Percentiles rank a stretch among this genome's conserved stretches.
phyloP scores from a whole-genome alignment of 768 basidiomycete species.

The Dictyophora rubrovolvata region DNA sequence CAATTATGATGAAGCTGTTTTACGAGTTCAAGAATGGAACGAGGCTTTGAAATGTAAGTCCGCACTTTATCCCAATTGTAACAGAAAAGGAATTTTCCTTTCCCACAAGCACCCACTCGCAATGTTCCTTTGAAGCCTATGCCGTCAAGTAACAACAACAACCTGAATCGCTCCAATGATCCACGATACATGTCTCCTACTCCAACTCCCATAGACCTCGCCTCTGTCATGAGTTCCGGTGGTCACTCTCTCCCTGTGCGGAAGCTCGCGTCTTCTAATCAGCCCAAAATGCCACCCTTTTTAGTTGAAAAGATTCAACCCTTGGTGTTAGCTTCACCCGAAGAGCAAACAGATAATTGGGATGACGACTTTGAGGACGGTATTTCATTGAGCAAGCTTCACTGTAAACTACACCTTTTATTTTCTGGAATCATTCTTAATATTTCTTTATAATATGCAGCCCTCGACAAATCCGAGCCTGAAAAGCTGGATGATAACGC shows the following conservation, averaged over 20 bases:
- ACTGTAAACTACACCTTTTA: slow-evolving; percentile 30
- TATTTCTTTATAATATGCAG: slow-evolving; percentile 21
- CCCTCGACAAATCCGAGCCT: slow-evolving; percentile 52
- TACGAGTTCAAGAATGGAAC: slow-evolving; percentile 98
- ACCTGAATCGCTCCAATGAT: slow-evolving; percentile 16
- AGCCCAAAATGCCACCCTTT: slow-evolving; percentile 17
- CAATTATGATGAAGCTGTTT: slow-evolving; percentile 88
- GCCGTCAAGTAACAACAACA: neutral
- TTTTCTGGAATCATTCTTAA: neutral
- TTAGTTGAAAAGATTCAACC: slow-evolving; percentile 33
- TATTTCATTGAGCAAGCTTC: slow-evolving; percentile 78
- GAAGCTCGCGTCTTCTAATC: slow-evolving; percentile 14
- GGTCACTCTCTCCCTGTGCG: slow-evolving; percentile 21
- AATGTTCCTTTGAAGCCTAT: slow-evolving; percentile 29
- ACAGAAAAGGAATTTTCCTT: slow-evolving; percentile 9
- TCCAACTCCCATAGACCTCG: slow-evolving; percentile 28
- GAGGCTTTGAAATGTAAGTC: slow-evolving; percentile 82
- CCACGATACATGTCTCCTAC: slow-evolving; percentile 32
- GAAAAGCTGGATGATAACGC: slow-evolving; percentile 58
- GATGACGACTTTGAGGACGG: slow-evolving; percentile 97
- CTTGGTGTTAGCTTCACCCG: slow-evolving; percentile 59
- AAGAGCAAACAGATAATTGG: slow-evolving; percentile 93
- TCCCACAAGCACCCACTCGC: slow-evolving; percentile 51
- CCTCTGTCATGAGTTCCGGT: neutral
- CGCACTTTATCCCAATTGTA: neutral